Evolutionary conservation across 192 early-diverging fungal species (phyloP).

Genomic region (Backusella tarrabulga): DNA sequence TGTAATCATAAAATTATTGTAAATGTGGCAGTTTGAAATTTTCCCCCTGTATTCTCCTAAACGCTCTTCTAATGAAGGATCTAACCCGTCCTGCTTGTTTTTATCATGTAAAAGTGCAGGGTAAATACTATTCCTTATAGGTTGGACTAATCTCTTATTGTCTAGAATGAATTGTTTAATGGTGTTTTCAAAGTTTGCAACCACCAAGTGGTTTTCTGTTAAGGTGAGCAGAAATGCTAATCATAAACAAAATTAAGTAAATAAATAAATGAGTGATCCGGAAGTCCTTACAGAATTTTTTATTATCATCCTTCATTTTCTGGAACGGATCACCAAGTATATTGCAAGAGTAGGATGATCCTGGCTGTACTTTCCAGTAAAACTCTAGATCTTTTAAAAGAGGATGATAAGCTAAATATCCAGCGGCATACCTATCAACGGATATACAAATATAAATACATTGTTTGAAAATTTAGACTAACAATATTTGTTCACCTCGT

Average conservation of each 20-base stretch:
- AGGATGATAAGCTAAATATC: slow-evolving; percentile 74
- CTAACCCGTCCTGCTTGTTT: background rate
- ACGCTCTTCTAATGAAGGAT: background rate
- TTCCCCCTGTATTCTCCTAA: slow-evolving; percentile 33
- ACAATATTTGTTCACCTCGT: slow-evolving; percentile 4
- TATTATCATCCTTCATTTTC: slow-evolving; percentile 67
- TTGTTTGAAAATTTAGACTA: background rate
- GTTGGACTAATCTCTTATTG: slow-evolving; percentile 40
- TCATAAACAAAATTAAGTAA: background rate
- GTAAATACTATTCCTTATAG: slow-evolving; percentile 34
- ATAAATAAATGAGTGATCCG: background rate
- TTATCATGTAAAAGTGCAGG: slow-evolving; percentile 52
- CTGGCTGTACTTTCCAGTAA: slow-evolving; percentile 84
- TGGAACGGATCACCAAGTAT: slow-evolving; percentile 76
- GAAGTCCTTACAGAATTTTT: slow-evolving; percentile 58
- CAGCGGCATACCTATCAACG: slow-evolving; percentile 52
- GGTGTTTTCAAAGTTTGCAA: slow-evolving; percentile 65
- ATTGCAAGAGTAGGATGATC: slow-evolving; percentile 71
- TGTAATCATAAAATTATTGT: slow-evolving; percentile 86
- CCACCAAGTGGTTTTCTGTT: slow-evolving; percentile 55
- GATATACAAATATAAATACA: background rate
- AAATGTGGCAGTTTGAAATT: slow-evolving; percentile 66
- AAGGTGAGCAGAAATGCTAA: slow-evolving; percentile 52
- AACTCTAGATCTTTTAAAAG: slow-evolving; percentile 67
- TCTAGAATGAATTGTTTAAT: slow-evolving; percentile 45